Base-by-base conservation (phyloP, 345 rosid species). In the Corymbia maculata region DNA sequence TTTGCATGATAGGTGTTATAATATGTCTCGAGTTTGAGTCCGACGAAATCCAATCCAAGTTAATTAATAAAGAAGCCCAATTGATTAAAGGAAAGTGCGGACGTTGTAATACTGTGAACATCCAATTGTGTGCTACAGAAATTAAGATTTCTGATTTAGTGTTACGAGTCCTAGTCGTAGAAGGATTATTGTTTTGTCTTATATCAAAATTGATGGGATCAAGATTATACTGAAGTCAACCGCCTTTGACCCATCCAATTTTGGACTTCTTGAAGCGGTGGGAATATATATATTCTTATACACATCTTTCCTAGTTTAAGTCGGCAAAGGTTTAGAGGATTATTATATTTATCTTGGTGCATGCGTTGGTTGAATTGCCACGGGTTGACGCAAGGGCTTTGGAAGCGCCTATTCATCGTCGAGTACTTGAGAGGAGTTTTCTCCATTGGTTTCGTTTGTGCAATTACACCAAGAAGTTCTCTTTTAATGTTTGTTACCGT, bases 11-110 rank as follows among this genome's bases (percentile, higher is more conserved):
- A 36, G 42, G 42, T 22, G 0, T 9, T 22, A 55, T 55, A 22
- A 55, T 22, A 4, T 55, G 12, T 55, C 0, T 55, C 1, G 13
- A 4, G 2, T 55, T 55, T 9, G 5, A 55, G 3, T 28, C 2
- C 6, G 24, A 9, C 0, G 0, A 55, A 22, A 2, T 22, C 28
- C 13, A 4, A 55, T 9, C 1, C 4, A 0, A 55, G 1, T 8
- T 22, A 22, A 4, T 21, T 55, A 0, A 55, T 22, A 55, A 22
- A 22, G 28, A 55, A 55, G 6, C 0, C 28, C 6, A 0, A 55
- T 22, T 1, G 13, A 55, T 55, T 55, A 22, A 22, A 55, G 28
- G 28, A 22, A 55, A 55, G 4, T 55, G 61, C 1, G 28, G 28
- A 22, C 3, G 13, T 22, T 12, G 4, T 55, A 4, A 55, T 55